phyloP scores from a whole-genome alignment of 306 rosid genomes.

The Abrus precatorius region DNA sequence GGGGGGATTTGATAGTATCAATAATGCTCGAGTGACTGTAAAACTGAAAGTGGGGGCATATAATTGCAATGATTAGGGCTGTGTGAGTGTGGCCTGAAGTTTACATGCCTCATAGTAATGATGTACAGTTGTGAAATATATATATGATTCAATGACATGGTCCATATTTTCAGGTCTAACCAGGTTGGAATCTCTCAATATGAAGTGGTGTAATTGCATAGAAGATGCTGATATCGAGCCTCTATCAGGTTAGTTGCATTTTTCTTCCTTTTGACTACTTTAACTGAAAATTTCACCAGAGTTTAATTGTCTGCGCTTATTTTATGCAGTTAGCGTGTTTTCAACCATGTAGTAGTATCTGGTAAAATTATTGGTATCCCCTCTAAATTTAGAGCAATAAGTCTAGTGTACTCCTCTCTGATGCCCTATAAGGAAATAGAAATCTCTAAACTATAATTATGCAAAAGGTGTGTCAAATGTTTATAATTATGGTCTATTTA shows the following conservation, averaged over 20 bases:
- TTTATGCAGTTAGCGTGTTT: slow-evolving; percentile 18
- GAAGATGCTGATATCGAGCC: slow-evolving; percentile 83
- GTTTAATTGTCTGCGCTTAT: slow-evolving; percentile 23
- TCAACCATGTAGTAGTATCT: slow-evolving; percentile 26
- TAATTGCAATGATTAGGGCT: too few species aligned
- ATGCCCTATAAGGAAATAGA: neutral
- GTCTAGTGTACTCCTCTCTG: too few species aligned
- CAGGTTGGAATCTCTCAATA: slow-evolving; percentile 89
- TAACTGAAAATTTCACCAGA: slow-evolving; percentile 27
- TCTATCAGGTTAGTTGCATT: slow-evolving; percentile 71
- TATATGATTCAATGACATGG: slow-evolving; percentile 1
- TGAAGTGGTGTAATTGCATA: slow-evolving; percentile 95
- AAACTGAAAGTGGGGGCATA: too few species aligned
- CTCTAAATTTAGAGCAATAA: neutral
- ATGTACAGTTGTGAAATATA: neutral
- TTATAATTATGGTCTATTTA: too few species aligned
- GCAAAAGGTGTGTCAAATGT: too few species aligned
- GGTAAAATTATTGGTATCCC: neutral
- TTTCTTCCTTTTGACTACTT: slow-evolving; percentile 31
- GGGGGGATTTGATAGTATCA: too few species aligned
- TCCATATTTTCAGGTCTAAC: slow-evolving; percentile 69
- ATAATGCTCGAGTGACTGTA: too few species aligned
- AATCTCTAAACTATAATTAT: too few species aligned
- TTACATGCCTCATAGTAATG: neutral
- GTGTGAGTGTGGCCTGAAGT: neutral